Conservation (phyloP, 2,329 filamentous ascomycete species). For the Arthrinium phaeospermum region DNA sequence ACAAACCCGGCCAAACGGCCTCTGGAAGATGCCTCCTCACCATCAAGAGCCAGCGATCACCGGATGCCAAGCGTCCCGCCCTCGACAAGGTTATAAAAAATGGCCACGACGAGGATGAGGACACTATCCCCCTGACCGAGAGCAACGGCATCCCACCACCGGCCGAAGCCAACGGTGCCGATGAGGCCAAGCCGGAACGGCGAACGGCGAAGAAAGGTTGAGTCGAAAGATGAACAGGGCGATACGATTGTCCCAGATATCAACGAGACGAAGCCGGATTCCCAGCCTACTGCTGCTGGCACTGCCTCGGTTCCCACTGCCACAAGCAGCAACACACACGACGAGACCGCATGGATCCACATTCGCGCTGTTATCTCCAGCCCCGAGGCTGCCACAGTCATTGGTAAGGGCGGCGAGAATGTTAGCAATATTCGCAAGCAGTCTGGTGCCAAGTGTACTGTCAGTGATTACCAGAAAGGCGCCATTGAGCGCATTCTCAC, state of each 20-base stretch:
- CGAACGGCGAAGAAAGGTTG: slow-evolving; percentile 19
- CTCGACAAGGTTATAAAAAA: slow-evolving; percentile 88
- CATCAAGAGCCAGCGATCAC: slow-evolving; percentile 90
- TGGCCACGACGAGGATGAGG: slow-evolving; percentile 51
- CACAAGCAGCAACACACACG: slow-evolving; percentile 65
- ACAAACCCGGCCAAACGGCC: slow-evolving; percentile 86
- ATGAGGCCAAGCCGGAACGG: slow-evolving; percentile 17
- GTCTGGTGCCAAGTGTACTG: slow-evolving; percentile 97
- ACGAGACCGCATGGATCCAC: slow-evolving; percentile 96
- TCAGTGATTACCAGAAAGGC: slow-evolving; percentile 96
- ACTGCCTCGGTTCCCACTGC: slow-evolving; percentile 45
- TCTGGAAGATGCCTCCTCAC: slow-evolving; percentile 95
- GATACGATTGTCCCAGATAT: slow-evolving; percentile 74
- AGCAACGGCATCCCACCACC: slow-evolving; percentile 46
- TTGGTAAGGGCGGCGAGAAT: slow-evolving; percentile 98
- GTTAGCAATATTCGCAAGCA: slow-evolving; percentile 95
- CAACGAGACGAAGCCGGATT: slow-evolving; percentile 58
- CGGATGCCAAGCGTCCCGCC: slow-evolving; percentile 94
- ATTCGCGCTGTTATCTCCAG: slow-evolving; percentile 97
- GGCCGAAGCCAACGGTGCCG: slow-evolving; percentile 51
- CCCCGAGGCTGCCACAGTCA: slow-evolving; percentile 95
- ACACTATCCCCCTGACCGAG: slow-evolving; percentile 52
- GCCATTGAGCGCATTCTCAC: slow-evolving; percentile 97
- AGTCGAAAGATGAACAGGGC: slow-evolving; percentile 62
- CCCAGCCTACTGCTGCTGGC: slow-evolving; percentile 44